Conservation (phyloP, 208 protist species). For the Trypanosoma brucei region DNA sequence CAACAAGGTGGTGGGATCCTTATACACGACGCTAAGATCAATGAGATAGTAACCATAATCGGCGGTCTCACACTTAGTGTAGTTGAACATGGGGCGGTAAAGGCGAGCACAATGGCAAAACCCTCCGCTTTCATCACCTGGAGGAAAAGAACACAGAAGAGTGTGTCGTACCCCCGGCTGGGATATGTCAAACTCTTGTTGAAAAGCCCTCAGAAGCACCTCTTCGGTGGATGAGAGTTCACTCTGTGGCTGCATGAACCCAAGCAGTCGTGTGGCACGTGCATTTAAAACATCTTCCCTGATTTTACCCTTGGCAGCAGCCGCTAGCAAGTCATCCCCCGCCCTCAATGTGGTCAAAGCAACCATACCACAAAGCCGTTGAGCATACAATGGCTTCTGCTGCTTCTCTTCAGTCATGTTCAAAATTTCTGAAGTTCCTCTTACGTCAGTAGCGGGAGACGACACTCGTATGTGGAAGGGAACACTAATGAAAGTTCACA, state of each 20-base stretch:
- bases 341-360: background rate
- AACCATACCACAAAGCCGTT: background rate
- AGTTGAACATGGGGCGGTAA: background rate
- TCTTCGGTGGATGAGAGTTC: background rate
- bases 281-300: background rate
- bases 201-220: slow-evolving; percentile 8
- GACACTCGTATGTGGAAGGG: too few relatives aligned
- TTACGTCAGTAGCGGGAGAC: too few relatives aligned
- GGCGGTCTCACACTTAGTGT: background rate
- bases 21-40: slow-evolving; percentile 15
- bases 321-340: background rate
- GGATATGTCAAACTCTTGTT: slow-evolving; percentile 4
- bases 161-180: background rate
- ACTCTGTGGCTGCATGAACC: background rate
- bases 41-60: slow-evolving; percentile 6
- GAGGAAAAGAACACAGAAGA: slow-evolving; percentile 9
- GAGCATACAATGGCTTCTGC: too few relatives aligned
- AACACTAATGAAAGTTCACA: too few relatives aligned
- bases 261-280: background rate
- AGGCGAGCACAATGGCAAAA: background rate
- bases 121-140: too few relatives aligned
- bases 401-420: too few relatives aligned
- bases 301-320: background rate
- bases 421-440: too few relatives aligned
- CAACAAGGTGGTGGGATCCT: slow-evolving; percentile 1